Conservation (phyloP, 768 basidiomycete species). For the Boletus tomentosulus region DNA sequence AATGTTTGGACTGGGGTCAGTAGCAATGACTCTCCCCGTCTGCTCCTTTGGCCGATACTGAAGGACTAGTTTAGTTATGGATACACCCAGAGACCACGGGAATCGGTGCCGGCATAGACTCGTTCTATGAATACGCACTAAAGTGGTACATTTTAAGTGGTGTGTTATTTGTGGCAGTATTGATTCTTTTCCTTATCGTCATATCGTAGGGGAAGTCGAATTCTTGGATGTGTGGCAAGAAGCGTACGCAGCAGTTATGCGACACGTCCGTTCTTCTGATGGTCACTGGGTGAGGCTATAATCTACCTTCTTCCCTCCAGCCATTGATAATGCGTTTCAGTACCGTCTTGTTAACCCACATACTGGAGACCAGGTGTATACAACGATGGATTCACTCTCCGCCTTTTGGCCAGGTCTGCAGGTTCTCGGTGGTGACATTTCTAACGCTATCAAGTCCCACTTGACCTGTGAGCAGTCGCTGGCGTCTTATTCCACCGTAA, state of each 20-base stretch:
- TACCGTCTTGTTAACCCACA: constrained; percentile 83
- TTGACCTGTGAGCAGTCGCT: constrained; percentile 60
- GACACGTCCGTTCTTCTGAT: constrained; percentile 73
- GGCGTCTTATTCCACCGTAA: not conserved
- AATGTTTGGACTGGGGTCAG: constrained; percentile 77
- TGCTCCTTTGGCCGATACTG: constrained; percentile 1
- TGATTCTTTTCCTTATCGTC: not conserved
- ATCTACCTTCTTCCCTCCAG: not conserved
- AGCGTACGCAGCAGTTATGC: constrained; percentile 80
- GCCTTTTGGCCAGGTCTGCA: constrained; percentile 99
- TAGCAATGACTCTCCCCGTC: constrained; percentile 9
- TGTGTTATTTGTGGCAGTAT: constrained; percentile 25
- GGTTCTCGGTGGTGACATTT: constrained; percentile 78
- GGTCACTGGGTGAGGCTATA: constrained; percentile 71
- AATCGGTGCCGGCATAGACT: constrained; percentile 94
- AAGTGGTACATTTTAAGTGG: constrained; percentile 91
- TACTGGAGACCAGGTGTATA: constrained; percentile 67
- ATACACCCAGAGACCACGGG: constrained; percentile 68
- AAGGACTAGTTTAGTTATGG: constrained; percentile 49
- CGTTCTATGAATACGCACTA: constrained; percentile 91
- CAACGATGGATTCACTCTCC: constrained; percentile 89
- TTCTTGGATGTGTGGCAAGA: constrained; percentile 86
- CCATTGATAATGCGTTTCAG: constrained; percentile 37
- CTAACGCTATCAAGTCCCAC: constrained; percentile 91
- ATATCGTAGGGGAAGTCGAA: constrained; percentile 59